Percentiles rank a stretch among this genome's conserved stretches.
Conservation (phyloP, 208 protist species). For the Leishmania major region DNA sequence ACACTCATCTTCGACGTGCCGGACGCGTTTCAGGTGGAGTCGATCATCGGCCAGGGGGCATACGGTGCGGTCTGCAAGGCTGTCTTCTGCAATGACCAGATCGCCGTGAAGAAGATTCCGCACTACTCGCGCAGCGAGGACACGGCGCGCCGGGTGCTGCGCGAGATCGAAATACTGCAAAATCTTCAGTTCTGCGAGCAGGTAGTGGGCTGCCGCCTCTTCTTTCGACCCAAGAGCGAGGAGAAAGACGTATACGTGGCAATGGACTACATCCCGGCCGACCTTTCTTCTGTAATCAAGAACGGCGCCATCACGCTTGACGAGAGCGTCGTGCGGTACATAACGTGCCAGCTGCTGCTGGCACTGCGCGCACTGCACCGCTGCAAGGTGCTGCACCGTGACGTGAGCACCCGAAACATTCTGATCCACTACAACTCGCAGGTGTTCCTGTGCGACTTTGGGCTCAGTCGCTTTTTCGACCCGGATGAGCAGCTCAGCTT, state of each 20-base stretch:
- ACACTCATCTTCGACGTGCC: slow-evolving; percentile 89
- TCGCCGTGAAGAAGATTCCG: slow-evolving; percentile 93
- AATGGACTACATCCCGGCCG: slow-evolving; percentile 91
- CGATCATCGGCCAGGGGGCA: slow-evolving; percentile 92
- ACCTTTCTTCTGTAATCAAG: slow-evolving; percentile 85
- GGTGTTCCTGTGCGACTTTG: slow-evolving; percentile 92
- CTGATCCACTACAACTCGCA: slow-evolving; percentile 88
- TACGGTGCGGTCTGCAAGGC: slow-evolving; percentile 95
- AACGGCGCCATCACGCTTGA: slow-evolving; percentile 73
- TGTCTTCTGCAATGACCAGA: slow-evolving; percentile 65
- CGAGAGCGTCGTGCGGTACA: slow-evolving; percentile 85
- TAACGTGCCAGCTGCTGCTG: slow-evolving; percentile 87
- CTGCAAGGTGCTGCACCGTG: slow-evolving; percentile 84
- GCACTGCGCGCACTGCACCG: slow-evolving; percentile 89
- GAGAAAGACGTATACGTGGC: slow-evolving; percentile 94
- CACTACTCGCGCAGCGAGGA: slow-evolving; percentile 87
- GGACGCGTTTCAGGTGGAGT: slow-evolving; percentile 84
- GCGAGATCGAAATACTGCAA: slow-evolving; percentile 88
- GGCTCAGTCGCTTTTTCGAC: slow-evolving; percentile 91
- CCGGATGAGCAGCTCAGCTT: slow-evolving; percentile 92
- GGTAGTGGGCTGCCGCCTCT: slow-evolving; percentile 82
- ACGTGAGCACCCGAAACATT: slow-evolving; percentile 91
- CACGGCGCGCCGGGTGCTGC: slow-evolving; percentile 80
- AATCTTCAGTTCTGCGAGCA: slow-evolving; percentile 90
- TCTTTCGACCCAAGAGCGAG: slow-evolving; percentile 84